Evolutionary conservation across 345 rosid genomes (phyloP), one percentile per base, ranked within the genome.

Genomic region (Boechera stricta): DNA sequence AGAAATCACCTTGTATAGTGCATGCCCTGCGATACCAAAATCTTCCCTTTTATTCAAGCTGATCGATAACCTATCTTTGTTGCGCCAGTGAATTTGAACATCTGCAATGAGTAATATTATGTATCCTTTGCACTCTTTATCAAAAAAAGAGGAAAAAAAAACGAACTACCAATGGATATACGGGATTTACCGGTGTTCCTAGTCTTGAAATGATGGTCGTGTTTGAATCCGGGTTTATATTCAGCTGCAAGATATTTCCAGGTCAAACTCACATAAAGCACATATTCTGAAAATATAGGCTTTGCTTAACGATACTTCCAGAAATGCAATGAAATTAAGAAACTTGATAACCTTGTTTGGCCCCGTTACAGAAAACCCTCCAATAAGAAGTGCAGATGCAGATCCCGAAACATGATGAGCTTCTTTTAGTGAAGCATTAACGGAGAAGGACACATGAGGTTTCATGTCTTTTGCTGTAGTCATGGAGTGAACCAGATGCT

Each of bases 331-430:
- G 36, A 62, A 39, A 39, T 5, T 18, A 49, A 21, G 69, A 49
- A 53, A 77, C 64, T 35, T 62, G 36, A 71, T 83, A 77, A 94
- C 98, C 97, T 89, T 81, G 70, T 73, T 82, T 85, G 82, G 81
- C 67, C 84, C 90, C 82, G 82, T 21, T 65, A 94, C 80, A 54
- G 97, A 86, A 80, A 94, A 94, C 55, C 98, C 98, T 74, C 98
- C 96, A 51, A 90, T 69, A 74, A 94, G 90, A 82, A 89, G 84
- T 65, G 94, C 96, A 69, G 96, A 87, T 71, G 91, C 86, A 67
- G 98, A 88, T 75, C 91, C 97, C 55, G 88, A 86, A 72, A 87
- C 79, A 77, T 86, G 83, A 47, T 68, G 75, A 51, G 81, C 82
- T 77, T 88, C 93, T 77, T 75, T 82, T 71, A 89, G 71, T 53